Conservation (phyloP, 2,329 filamentous ascomycete species). For the Zarea fungicola region DNA sequence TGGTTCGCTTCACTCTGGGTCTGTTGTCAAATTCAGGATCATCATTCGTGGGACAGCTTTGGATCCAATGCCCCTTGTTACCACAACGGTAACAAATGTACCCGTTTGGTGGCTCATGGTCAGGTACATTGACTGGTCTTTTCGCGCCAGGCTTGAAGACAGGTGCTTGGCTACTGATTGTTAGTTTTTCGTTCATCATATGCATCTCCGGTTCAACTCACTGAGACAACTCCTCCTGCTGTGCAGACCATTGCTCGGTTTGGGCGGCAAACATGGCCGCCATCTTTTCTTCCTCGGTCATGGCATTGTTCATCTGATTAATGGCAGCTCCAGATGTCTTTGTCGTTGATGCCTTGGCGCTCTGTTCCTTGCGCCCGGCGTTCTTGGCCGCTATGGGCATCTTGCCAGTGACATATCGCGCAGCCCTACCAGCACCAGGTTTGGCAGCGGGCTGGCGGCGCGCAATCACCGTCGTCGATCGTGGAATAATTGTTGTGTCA, state of each 20-base stretch:
- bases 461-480: slow-evolving; percentile 89
- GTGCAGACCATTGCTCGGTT: slow-evolving; percentile 85
- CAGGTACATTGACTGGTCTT: slow-evolving; percentile 70
- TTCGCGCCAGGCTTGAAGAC: slow-evolving; percentile 59
- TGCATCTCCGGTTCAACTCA: slow-evolving; percentile 33
- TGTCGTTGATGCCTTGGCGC: slow-evolving; percentile 50
- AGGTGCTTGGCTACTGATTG: slow-evolving; percentile 50
- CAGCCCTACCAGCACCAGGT: slow-evolving; percentile 82
- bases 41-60: slow-evolving; percentile 96
- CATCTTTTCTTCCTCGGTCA: slow-evolving; percentile 92
- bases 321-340: slow-evolving; percentile 55
- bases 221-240: slow-evolving; percentile 91
- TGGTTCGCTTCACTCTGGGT: slow-evolving; percentile 90
- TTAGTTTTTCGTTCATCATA: slow-evolving; percentile 24
- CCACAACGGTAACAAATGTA: slow-evolving; percentile 97
- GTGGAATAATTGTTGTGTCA: slow-evolving; percentile 94
- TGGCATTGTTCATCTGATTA: slow-evolving; percentile 65
- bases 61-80: slow-evolving; percentile 99
- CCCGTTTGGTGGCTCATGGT: slow-evolving; percentile 86
- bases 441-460: slow-evolving; percentile 78
- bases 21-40: slow-evolving; percentile 93
- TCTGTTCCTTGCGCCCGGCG: slow-evolving; percentile 60
- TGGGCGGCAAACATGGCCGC: slow-evolving; percentile 87
- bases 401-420: slow-evolving; percentile 92
- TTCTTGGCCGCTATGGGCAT: slow-evolving; percentile 88